A percentile compares a stretch with the other conserved stretches of the same genome.
Evolutionary conservation across 768 basidiomycete genomes (phyloP).

Genomic region (Phlebiopsis flavidoalba): DNA sequence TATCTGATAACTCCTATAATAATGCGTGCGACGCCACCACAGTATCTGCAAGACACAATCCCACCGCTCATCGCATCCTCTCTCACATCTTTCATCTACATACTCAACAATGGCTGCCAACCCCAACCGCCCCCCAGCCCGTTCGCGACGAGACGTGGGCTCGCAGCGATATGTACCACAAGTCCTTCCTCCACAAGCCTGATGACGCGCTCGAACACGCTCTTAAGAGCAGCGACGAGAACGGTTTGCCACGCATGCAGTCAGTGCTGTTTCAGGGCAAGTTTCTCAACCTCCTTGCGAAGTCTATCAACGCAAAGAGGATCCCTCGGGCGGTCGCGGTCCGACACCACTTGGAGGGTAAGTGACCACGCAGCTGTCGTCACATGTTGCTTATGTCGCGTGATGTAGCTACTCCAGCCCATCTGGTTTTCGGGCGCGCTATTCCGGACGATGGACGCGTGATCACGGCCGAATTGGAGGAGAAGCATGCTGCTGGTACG

Average conservation of each 20-base stretch:
- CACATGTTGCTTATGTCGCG: not conserved
- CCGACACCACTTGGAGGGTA: slow-evolving; percentile 66
- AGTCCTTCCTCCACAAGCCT: slow-evolving; percentile 42
- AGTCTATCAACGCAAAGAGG: slow-evolving; percentile 47
- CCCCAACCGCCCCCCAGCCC: not conserved
- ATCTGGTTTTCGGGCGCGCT: slow-evolving; percentile 30
- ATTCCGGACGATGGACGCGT: slow-evolving; percentile 48
- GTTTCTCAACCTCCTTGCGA: slow-evolving; percentile 47
- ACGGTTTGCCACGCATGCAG: slow-evolving; percentile 49
- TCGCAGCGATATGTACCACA: slow-evolving; percentile 51
- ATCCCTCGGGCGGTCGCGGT: slow-evolving; percentile 65
- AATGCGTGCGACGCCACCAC: not conserved
- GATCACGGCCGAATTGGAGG: slow-evolving; percentile 39
- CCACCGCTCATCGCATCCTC: not conserved
- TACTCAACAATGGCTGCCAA: not conserved
- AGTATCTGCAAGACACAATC: not conserved
- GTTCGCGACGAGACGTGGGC: slow-evolving; percentile 37
- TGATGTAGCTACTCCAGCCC: slow-evolving; percentile 27
- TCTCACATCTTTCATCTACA: not conserved
- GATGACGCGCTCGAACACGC: slow-evolving; percentile 41
- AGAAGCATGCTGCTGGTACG: slow-evolving; percentile 42
- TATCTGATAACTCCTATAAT: slow-evolving; percentile 4
- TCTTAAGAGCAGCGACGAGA: slow-evolving; percentile 32
- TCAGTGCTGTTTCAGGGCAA: slow-evolving; percentile 53
- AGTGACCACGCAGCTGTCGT: not conserved